Conservation (phyloP, 2,329 filamentous ascomycete genomes). For the Phialophora macrospora region DNA sequence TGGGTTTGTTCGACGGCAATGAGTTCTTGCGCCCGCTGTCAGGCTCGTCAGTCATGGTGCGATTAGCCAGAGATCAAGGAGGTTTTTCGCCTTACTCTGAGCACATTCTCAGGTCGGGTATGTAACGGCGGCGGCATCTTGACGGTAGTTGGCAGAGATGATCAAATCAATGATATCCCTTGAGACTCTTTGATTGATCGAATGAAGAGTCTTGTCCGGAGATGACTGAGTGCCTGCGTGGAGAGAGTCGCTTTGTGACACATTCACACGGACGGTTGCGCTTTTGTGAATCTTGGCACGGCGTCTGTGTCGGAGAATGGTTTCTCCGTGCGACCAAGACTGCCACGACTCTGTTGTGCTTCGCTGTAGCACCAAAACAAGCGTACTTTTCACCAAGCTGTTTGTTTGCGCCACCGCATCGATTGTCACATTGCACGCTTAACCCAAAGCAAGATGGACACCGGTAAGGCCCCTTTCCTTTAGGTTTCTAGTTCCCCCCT, state of each 20-base stretch:
- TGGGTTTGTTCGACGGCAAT: conserved; percentile 94
- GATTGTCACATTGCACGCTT: neutral
- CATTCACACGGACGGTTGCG: neutral
- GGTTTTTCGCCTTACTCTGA: conserved; percentile 64
- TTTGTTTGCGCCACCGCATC: neutral
- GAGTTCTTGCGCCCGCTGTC: conserved; percentile 88
- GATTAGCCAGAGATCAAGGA: conserved; percentile 29
- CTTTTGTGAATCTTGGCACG: conserved; percentile 1
- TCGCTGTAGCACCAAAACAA: conserved; percentile 10
- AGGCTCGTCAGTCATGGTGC: conserved; percentile 31
- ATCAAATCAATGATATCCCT: conserved; percentile 39
- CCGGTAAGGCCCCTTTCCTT: conserved; percentile 18
- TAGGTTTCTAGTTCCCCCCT: conserved; percentile 9
- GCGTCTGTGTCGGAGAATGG: neutral
- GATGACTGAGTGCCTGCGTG: conserved; percentile 29
- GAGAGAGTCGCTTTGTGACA: neutral
- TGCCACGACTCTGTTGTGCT: neutral
- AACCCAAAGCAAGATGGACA: conserved; percentile 22
- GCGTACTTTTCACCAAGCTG: neutral
- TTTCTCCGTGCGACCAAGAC: neutral
- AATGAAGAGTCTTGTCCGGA: conserved; percentile 37
- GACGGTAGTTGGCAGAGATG: conserved; percentile 36
- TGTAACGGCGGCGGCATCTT: conserved; percentile 93
- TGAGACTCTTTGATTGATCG: conserved; percentile 32
- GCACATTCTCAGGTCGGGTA: conserved; percentile 98